phyloP scores from a whole-genome alignment of 768 basidiomycete genomes.

The Cytidiella melzeri region DNA sequence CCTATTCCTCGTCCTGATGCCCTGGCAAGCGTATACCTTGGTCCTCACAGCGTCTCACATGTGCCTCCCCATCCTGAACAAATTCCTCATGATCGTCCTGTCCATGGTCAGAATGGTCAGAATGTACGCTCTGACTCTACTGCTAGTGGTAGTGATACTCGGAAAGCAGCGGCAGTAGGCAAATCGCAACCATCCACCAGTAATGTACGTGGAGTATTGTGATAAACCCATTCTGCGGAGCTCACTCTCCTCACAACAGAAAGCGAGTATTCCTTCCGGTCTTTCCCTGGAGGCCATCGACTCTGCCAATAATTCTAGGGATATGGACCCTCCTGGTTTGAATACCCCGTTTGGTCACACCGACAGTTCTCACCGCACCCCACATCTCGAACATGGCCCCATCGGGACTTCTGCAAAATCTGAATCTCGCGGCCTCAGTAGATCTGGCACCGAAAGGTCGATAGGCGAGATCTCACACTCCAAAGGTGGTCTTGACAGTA shows the following conservation, averaged over 20 bases:
- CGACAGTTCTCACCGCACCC: neutral
- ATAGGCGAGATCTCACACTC: constrained; percentile 10
- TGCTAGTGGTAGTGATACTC: constrained; percentile 1
- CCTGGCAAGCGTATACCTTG: constrained; percentile 60
- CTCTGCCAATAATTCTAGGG: constrained; percentile 2
- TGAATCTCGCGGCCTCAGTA: constrained; percentile 6
- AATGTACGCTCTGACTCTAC: constrained; percentile 16
- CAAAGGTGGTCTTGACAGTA: constrained; percentile 26
- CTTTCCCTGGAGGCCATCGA: neutral
- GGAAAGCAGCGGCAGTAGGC: too few species aligned
- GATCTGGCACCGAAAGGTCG: constrained; percentile 8
- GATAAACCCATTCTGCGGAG: too few species aligned
- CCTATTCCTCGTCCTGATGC: constrained; percentile 59
- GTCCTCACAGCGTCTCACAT: constrained; percentile 32
- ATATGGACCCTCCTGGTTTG: constrained; percentile 14
- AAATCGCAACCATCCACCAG: too few species aligned
- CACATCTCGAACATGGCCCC: neutral
- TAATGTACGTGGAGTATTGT: too few species aligned
- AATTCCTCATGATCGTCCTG: constrained; percentile 24
- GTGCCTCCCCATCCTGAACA: constrained; percentile 34
- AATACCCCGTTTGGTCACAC: constrained; percentile 3
- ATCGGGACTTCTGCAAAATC: neutral
- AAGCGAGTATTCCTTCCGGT: neutral
- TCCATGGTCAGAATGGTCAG: constrained; percentile 14
- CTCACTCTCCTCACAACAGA: neutral